Evolutionary conservation across 371 early-diverging fungal genomes (phyloP).

Genomic region (Apophysomyces trapeziformis): DNA sequence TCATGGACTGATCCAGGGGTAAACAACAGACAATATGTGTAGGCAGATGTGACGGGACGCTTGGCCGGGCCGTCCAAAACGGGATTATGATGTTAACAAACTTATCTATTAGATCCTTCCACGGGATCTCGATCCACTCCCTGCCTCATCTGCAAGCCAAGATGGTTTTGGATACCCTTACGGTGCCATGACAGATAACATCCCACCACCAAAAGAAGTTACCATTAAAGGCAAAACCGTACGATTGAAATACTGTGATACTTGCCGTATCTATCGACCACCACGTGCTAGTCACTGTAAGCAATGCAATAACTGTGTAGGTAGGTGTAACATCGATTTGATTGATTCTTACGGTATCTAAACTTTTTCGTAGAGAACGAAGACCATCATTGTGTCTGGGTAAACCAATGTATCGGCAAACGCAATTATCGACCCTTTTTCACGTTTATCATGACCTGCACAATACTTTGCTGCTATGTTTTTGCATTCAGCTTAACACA

Average conservation of each 20-base stretch:
- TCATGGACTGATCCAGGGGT: conserved; percentile 93
- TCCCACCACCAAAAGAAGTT: conserved; percentile 61
- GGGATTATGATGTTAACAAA: background rate
- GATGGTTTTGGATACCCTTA: conserved; percentile 45
- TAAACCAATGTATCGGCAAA: conserved; percentile 91
- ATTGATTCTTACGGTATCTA: background rate
- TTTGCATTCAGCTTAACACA: conserved; percentile 59
- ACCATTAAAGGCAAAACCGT: conserved; percentile 64
- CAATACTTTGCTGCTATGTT: conserved; percentile 62
- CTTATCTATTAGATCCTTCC: conserved; percentile 63
- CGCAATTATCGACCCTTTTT: conserved; percentile 90
- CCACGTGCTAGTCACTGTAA: conserved; percentile 89
- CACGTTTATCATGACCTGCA: conserved; percentile 65
- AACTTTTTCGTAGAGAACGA: conserved; percentile 56
- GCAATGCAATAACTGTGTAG: conserved; percentile 91
- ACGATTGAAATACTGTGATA: conserved; percentile 87
- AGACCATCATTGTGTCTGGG: conserved; percentile 96
- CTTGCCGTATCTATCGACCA: conserved; percentile 87
- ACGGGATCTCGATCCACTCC: conserved; percentile 66
- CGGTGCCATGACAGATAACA: conserved; percentile 20
- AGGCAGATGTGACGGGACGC: background rate
- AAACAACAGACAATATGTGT: conserved; percentile 20
- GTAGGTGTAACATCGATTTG: conserved; percentile 33
- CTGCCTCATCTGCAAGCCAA: conserved; percentile 36
- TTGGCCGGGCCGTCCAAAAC: background rate